Evolutionary conservation across 163 green algal genomes (phyloP), one percentile per base, ranked within the genome.

Genomic region (Prototheca wickerhamii): DNA sequence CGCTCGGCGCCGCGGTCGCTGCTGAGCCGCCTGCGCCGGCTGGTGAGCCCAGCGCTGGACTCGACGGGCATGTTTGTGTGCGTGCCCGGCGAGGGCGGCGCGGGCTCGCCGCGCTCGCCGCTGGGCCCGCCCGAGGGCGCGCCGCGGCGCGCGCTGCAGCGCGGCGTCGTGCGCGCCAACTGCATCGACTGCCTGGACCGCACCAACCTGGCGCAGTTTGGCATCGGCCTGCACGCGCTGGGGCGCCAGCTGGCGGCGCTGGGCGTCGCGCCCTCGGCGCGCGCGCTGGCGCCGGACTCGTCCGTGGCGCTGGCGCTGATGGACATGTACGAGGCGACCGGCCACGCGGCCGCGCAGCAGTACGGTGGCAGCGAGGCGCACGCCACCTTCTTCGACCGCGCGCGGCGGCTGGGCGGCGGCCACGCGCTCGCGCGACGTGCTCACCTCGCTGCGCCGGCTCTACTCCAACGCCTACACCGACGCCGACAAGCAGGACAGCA

Each of bases 171-270:
- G 58, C 83, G 88, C 56, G 95, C 88, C 61, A 97, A 97, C 80
- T 98, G 92, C 82, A 90, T 98, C 51, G 92, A 98, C 82, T 96
- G 89, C 73, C 72, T 98, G 33, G 92, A 98, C 75, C 73, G 92
- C 28, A 98, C 92, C 46, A 98, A 97, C 63, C 88, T 96, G 21
- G 89, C 83, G n/a, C 91, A 97, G 76, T 98, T 91, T 77, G 82
- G 80, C 0, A 86, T 82, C 43, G 92, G 92, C 18, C 72, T 96
- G 53, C 46, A 69, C 25, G 90, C 79, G 0, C 83, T 98, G 60
- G 89, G 84, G 5, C 74, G 69, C 25, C 92, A 98, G 84, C 84
- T 97, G 60, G 64, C 83, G 26, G 78, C 73, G 30, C 81, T 96
- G 49, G 85, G 88, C 15, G 64, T 92, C 8, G 63, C 49, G 18